Conservation (phyloP, 1,139 yeast species). For the Torulaspora pretoriensis region DNA sequence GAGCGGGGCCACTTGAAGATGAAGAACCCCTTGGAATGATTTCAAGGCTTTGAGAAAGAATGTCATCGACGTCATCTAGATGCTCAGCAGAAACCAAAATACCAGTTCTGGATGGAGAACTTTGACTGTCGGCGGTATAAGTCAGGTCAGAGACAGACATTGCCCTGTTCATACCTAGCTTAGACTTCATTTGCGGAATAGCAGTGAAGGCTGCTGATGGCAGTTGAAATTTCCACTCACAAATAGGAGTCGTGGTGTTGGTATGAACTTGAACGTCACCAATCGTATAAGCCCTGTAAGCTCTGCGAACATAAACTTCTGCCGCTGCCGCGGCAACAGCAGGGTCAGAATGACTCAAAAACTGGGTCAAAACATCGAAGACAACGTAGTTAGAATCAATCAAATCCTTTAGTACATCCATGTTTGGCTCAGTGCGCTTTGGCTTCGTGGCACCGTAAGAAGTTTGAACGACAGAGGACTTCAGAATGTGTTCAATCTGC, state of each 20-base stretch:
- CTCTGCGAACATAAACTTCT: conserved; percentile 93
- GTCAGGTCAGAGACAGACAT: conserved; percentile 90
- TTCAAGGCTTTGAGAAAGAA: conserved; percentile 71
- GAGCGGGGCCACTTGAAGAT: conserved; percentile 41
- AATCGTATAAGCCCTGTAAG: conserved; percentile 92
- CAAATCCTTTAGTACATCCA: conserved; percentile 78
- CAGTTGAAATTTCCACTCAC: conserved; percentile 88
- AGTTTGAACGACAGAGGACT: conserved; percentile 85
- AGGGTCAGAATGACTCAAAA: conserved; percentile 76
- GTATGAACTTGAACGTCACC: conserved; percentile 67
- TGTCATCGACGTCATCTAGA: conserved; percentile 85
- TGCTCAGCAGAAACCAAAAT: conserved; percentile 77
- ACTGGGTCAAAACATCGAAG: conserved; percentile 90
- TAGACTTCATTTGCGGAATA: conserved; percentile 50
- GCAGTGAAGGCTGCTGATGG: conserved; percentile 76
- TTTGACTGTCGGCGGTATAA: conserved; percentile 65
- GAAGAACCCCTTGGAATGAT: conserved; percentile 48
- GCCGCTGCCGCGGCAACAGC: conserved; percentile 95
- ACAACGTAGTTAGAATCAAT: conserved; percentile 95
- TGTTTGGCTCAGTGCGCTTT: conserved; percentile 76
- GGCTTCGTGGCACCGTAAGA: conserved; percentile 80
- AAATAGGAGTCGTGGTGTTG: conserved; percentile 50
- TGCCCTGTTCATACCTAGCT: conserved; percentile 65
- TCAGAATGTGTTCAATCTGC: conserved; percentile 91
- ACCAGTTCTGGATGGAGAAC: conserved; percentile 75